phyloP scores from a whole-genome alignment of 441 rosid species.

The Melastoma candidum region DNA sequence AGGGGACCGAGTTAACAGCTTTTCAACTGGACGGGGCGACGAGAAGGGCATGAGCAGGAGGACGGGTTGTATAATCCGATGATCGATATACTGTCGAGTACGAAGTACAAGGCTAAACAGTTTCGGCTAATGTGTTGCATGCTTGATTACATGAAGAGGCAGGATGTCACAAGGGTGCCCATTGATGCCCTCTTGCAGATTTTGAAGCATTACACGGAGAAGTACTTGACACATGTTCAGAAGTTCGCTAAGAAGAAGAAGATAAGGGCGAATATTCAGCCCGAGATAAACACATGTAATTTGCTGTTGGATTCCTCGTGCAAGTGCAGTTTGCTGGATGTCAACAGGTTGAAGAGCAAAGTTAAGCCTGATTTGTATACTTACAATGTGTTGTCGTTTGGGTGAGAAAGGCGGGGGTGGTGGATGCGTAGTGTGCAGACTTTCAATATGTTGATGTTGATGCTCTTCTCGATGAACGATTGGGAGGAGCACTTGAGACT shows the following conservation, averaged over 20 bases:
- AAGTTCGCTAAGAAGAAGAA: slow-evolving; percentile 79
- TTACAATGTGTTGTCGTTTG: slow-evolving; percentile 67
- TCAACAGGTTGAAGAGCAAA: slow-evolving; percentile 42
- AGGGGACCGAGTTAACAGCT: slow-evolving; percentile 64
- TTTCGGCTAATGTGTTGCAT: slow-evolving; percentile 67
- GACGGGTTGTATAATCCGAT: slow-evolving; percentile 49
- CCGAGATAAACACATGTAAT: slow-evolving; percentile 81
- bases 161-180: slow-evolving; percentile 39
- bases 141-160: slow-evolving; percentile 83
- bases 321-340: slow-evolving; percentile 69
- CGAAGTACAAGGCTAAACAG: slow-evolving; percentile 65
- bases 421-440: slow-evolving; percentile 85
- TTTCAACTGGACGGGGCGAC: slow-evolving; percentile 68
- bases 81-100: slow-evolving; percentile 75
- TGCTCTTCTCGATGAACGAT: slow-evolving; percentile 65
- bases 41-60: slow-evolving; percentile 53
- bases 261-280: slow-evolving; percentile 81
- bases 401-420: slow-evolving; percentile 82
- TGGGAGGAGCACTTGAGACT: slow-evolving; percentile 59
- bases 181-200: slow-evolving; percentile 45
- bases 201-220: slow-evolving; percentile 59
- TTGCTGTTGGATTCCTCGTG: slow-evolving; percentile 78
- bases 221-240: slow-evolving; percentile 71
- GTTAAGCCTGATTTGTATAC: slow-evolving; percentile 64
- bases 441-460: slow-evolving; percentile 64